A percentile compares a stretch with the other conserved stretches of the same genome.
Conservation (phyloP, 164 flowering plant genomes). For the Brasenia schreberi region DNA sequence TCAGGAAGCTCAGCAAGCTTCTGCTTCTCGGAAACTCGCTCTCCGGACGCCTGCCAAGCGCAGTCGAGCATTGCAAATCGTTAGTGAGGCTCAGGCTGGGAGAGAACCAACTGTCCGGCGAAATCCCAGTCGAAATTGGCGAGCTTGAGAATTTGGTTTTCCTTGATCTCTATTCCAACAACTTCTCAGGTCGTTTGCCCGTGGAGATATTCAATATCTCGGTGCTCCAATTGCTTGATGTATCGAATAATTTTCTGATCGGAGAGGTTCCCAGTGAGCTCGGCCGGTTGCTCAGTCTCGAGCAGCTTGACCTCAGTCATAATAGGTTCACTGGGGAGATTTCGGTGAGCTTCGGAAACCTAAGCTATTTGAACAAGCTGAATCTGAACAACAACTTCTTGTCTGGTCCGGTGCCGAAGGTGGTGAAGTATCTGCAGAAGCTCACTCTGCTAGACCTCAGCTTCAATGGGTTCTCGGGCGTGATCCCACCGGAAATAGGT, state of each 20-base stretch:
- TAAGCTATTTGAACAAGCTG: constrained; percentile 86
- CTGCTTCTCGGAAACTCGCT: constrained; percentile 71
- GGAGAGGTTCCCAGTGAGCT: constrained; percentile 70
- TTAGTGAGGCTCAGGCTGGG: constrained; percentile 84
- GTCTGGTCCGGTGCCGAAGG: constrained; percentile 53
- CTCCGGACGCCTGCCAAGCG: constrained; percentile 50
- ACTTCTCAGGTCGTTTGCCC: constrained; percentile 66
- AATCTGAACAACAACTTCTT: constrained; percentile 73
- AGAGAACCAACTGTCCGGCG: constrained; percentile 84
- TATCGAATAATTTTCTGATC: constrained; percentile 66
- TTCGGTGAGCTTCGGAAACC: constrained; percentile 69
- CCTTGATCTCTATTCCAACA: constrained; percentile 85
- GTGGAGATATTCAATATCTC: constrained; percentile 64
- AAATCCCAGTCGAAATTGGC: constrained; percentile 78
- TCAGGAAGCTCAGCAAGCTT: constrained; percentile 88
- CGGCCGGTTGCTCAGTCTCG: constrained; percentile 64
- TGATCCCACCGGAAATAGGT: constrained; percentile 76
- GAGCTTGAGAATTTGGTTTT: constrained; percentile 79
- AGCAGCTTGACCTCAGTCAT: constrained; percentile 86
- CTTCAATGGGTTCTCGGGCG: constrained; percentile 62
- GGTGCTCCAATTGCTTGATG: constrained; percentile 78
- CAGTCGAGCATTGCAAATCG: constrained; percentile 59
- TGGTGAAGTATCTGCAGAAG: constrained; percentile 52
- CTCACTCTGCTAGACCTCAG: constrained; percentile 85
- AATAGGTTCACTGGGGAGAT: constrained; percentile 78